Base-by-base conservation (phyloP, 2,329 filamentous ascomycete species). In the Fusarium falciforme region DNA sequence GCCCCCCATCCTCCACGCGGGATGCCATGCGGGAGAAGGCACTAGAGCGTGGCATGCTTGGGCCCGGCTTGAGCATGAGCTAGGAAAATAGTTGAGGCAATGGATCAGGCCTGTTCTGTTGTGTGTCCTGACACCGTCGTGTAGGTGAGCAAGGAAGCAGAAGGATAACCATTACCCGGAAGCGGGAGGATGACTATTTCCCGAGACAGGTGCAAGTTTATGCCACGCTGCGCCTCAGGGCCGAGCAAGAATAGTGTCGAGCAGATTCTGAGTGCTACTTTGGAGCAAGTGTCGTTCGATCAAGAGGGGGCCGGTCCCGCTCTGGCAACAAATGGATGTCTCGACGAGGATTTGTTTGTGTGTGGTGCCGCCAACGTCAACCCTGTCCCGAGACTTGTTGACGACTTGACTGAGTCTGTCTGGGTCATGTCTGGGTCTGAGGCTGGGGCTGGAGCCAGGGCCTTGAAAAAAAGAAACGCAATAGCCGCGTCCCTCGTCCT, bases 251-350 rank as follows among this genome's bases (percentile, higher is more conserved):
- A 63, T 36, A 55, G 58, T 12, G 63, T 64, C 61, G 20, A 61
- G 71, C 71, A 62, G 49, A 69, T 69, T 72, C 71, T 66, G 52
- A 63, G 64, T 74, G 40, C 59, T 40, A 71, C 71, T 52, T 62
- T 31, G 38, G 64, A 38, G 60, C 40, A 59, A 62, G 42, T 52
- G 35, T 64, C 61, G 52, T 73, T 75, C 73, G 61, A 75, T 75
- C 67, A 47, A 59, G 64, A 52, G 38, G 47, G 72, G 72, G 57
- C 49, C 57, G 49, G 42, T 35, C 35, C 61, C 66, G 66, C 61
- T 68, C 52, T 58, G 20, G 40, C 47, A 57, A 64, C 20, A 42
- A 31, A 31, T 31, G 29, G 29, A 35, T 55, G 27, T 54, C 31
- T 47, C 33, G 49, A 68, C 38, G 40, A 67, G 59, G 27, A 54